Conservation (phyloP, 495 filamentous ascomycete genomes). For the Pseudomonodictys pantanalensis region DNA sequence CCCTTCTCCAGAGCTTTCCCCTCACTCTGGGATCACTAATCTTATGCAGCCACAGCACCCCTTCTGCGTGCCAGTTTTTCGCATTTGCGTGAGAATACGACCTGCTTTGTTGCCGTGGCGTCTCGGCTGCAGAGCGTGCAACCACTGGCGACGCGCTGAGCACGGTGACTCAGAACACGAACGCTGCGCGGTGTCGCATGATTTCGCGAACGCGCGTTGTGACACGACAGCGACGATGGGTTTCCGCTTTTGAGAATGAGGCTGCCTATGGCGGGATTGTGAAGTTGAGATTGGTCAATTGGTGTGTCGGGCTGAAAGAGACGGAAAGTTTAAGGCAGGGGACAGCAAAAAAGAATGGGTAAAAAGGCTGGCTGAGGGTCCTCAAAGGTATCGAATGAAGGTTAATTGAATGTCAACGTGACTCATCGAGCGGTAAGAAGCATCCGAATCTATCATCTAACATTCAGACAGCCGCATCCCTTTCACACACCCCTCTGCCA, state of each 20-base stretch:
- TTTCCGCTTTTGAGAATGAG: neutral
- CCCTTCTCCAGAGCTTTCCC: no score
- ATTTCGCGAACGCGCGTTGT: slow-evolving; percentile 8
- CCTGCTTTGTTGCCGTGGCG: neutral
- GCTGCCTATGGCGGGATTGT: neutral
- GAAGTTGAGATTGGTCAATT: neutral
- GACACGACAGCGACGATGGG: neutral
- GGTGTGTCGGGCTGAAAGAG: neutral
- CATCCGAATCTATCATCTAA: no score
- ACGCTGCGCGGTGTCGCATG: slow-evolving; percentile 18
- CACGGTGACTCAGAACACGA: slow-evolving; percentile 16
- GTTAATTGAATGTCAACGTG: no score
- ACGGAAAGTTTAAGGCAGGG: no score
- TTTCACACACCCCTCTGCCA: neutral
- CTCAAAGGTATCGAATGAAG: neutral
- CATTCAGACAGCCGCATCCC: neutral
- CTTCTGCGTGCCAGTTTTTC: neutral
- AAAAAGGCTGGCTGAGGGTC: neutral
- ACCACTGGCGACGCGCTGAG: slow-evolving; percentile 24
- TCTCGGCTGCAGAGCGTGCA: no score
- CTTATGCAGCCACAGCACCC: no score
- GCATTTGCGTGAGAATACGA: neutral
- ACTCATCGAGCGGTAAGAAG: no score
- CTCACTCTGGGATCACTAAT: no score
- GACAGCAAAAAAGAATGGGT: no score